Conservation (phyloP, 225 moss, liverwort and hornwort genomes). For the Marchantia paleacea region DNA sequence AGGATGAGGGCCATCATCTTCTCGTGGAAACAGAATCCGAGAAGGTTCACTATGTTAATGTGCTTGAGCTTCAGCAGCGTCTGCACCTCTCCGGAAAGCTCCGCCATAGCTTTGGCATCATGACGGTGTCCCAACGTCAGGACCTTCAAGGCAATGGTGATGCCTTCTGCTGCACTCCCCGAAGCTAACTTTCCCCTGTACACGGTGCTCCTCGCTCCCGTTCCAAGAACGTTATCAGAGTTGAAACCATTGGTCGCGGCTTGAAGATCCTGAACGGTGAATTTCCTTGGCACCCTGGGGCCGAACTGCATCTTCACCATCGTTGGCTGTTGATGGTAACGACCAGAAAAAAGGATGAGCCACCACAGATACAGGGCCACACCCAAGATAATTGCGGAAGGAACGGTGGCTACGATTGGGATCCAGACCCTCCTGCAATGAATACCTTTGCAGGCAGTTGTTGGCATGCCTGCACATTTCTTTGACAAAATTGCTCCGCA, state of each 20-base stretch:
- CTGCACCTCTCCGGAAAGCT: conserved; percentile 20
- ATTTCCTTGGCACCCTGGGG: conserved; percentile 9
- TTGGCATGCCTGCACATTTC: conserved; percentile 4
- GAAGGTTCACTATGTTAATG: conserved; percentile 24
- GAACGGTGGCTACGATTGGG: conserved; percentile 12
- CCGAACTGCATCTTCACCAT: not conserved
- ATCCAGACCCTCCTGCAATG: conserved; percentile 22
- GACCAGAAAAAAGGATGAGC: not conserved
- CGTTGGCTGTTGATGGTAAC: not conserved
- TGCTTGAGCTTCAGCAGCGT: conserved; percentile 22
- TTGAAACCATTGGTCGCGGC: conserved; percentile 17
- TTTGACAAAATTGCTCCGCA: conserved; percentile 19
- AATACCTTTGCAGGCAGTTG: conserved; percentile 10
- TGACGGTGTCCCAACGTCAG: conserved; percentile 39
- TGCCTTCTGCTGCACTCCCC: not conserved
- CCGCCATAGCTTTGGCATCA: conserved; percentile 18
- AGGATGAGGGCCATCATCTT: conserved; percentile 25
- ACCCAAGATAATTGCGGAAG: not conserved
- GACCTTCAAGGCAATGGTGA: conserved; percentile 22
- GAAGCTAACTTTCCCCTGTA: conserved; percentile 25
- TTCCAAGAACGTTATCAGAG: conserved; percentile 20
- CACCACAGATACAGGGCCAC: conserved; percentile 10
- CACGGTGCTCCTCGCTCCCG: conserved; percentile 31
- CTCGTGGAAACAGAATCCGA: conserved; percentile 14
- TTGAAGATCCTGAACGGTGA: conserved; percentile 14